Base-by-base conservation (phyloP, 2,329 filamentous ascomycete genomes). In the Fusarium tuaranense region DNA sequence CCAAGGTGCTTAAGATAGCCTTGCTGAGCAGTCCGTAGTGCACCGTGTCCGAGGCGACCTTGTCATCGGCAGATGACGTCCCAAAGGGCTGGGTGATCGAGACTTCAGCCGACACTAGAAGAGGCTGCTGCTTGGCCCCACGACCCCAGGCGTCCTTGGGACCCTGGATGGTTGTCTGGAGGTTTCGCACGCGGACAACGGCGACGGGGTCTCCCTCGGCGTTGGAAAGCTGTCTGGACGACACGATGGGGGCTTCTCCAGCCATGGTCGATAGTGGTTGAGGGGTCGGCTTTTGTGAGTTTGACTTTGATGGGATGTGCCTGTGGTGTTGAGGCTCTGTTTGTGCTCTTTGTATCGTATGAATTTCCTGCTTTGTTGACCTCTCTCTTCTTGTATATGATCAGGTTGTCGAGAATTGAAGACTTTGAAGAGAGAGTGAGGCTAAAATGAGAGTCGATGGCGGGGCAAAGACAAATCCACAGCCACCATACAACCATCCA, bases 11-110 rank as follows among this genome's bases (percentile, higher is more conserved):
- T 36, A 92, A 83, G 16, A 95, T 86, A 0, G 86, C 86, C 83
- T 95, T 94, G 83, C 90, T 92, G 16, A 95, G 86, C 12, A 85
- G 87, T 2, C 93, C 93, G 78, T 95, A 95, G 83, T 95, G 92
- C 27, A 95, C 90, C 3, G 93, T 95, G 79, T 93, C 93, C n/a
- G 83, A 82, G 55, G 90, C 88, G 38, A 95, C 87, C 10, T 84
- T 83, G 82, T 95, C 93, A 6, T 82, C 81, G 2, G 85, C 78
- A 0, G 91, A 90, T 1, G 92, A 89, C 0, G 87, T 85, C 58
- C 83, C 84, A 78, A 95, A 94, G 0, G 87, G 81, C 9, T 83
- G 79, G 16, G 82, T 81, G 69, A 95, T 87, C 4, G 86, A 87
- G 5, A 94, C 86, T 22, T 88, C 86, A 38, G 90, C 88, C 6